A percentile compares a stretch with the other conserved stretches of the same genome.
Evolutionary conservation across 345 rosid genomes (phyloP).

Genomic region (Sonneratia alba): DNA sequence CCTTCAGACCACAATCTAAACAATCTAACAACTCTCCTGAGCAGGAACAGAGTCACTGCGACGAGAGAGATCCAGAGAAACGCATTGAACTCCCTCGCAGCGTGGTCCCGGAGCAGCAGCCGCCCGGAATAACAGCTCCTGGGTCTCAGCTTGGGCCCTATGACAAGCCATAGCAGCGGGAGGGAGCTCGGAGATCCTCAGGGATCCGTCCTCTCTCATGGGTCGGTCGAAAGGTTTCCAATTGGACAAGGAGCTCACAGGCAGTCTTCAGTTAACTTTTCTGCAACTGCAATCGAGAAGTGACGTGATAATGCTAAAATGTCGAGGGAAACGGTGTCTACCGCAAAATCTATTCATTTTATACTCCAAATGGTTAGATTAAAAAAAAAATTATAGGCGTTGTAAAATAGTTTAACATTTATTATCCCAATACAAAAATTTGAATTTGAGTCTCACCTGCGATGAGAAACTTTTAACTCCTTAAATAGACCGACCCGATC

Average conservation of each 20-base stretch:
- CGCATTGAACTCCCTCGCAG: slow-evolving; percentile 42
- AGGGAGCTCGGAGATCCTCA: background rate
- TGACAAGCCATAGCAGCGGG: background rate
- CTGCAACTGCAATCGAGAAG: no score
- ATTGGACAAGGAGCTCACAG: background rate
- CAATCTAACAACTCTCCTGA: slow-evolving; percentile 25
- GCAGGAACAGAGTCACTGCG: slow-evolving; percentile 21
- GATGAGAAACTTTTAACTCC: no score
- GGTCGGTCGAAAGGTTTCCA: background rate
- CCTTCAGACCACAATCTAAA: slow-evolving; percentile 34
- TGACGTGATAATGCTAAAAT: no score
- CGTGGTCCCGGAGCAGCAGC: slow-evolving; percentile 27
- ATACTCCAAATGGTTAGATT: no score
- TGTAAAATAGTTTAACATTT: no score
- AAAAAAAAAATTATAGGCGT: no score
- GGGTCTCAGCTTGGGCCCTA: background rate
- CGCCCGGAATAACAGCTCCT: slow-evolving; percentile 1
- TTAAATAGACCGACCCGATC: no score
- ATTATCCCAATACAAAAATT: no score
- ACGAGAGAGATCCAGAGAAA: slow-evolving; percentile 50
- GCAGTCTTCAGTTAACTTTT: no score
- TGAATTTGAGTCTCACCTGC: no score
- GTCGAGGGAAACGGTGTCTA: no score
- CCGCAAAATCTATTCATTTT: no score
- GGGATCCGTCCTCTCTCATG: background rate